phyloP scores from a whole-genome alignment of 306 rosid species.

The Citrullus colocynthis region DNA sequence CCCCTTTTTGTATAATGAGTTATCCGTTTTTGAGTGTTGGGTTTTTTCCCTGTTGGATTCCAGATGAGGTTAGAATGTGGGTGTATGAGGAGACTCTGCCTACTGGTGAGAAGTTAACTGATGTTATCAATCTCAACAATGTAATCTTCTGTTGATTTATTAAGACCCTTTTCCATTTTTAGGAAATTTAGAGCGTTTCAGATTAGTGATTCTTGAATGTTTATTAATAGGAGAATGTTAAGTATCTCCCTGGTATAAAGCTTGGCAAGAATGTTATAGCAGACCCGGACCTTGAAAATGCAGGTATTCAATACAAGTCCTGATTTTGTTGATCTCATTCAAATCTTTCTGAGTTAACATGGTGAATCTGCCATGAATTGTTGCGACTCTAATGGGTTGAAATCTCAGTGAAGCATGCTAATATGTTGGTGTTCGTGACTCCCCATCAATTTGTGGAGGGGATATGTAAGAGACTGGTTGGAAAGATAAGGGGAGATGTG shows the following conservation, averaged over 20 bases:
- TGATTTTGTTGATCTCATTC: neutral
- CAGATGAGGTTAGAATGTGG: conserved; percentile 97
- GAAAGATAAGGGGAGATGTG: conserved; percentile 50
- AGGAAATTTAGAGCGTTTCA: neutral
- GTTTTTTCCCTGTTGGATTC: conserved; percentile 3
- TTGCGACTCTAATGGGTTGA: conserved; percentile 11
- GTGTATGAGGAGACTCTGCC: conserved; percentile 73
- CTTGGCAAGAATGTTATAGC: conserved; percentile 85
- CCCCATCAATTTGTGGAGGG: conserved; percentile 96
- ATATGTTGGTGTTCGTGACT: conserved; percentile 82
- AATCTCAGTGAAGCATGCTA: conserved; percentile 59
- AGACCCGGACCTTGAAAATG: conserved; percentile 64
- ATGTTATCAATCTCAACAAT: conserved; percentile 61
- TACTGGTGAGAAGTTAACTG: conserved; percentile 67
- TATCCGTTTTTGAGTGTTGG: conserved; percentile 2
- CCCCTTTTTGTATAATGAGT: neutral
- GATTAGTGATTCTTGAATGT: neutral
- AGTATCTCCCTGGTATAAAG: conserved; percentile 77
- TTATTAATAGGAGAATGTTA: conserved; percentile 66
- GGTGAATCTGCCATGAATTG: neutral
- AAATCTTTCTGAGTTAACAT: neutral
- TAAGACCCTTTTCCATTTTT: neutral
- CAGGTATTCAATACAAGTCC: conserved; percentile 30
- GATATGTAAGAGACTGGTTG: conserved; percentile 51
- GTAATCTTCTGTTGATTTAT: conserved; percentile 26